Evolutionary conservation across 2,329 filamentous ascomycete species (phyloP), one percentile per base, ranked within the genome.

Genomic region (Falciphora oryzae): DNA sequence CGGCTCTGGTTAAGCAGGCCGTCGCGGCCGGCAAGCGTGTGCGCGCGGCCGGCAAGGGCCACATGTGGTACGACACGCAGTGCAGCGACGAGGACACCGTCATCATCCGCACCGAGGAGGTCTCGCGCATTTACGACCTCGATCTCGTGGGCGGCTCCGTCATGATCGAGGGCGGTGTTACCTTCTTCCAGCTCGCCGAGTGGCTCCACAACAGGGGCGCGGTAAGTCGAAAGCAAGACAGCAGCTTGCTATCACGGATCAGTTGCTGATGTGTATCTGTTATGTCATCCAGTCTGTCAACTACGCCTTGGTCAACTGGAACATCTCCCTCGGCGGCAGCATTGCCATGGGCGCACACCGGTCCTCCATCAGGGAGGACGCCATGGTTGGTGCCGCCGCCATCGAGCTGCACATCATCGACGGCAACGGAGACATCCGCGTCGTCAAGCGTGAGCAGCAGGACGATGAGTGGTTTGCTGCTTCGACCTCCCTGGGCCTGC

Each of bases 71-170:
- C 69, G 80, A 83, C 68, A 83, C 81, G 38, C 81, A 82, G 76
- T 83, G 81, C 72, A 78, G 78, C 58, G 80, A 83, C 70, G 74
- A 80, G 65, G 71, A 75, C 31, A 83, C 81, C 2, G 72, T 82
- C 68, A 79, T 83, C 69, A 73, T 83, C 57, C 78, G 83, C 69
- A 81, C 83, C 25, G 66, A 72, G 64, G 67, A 72, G 73, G 84
- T 93, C 67, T 92, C 92, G 78, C 89, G 91, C 28, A 83, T 83
- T 68, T 77, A 71, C 56, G 77, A 81, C 65, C 75, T 83, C 59
- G 72, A 75, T 22, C 75, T 83, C 13, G 70, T 74, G 8, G 73
- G 73, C 1, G 80, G 81, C 25, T 76, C 77, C 7, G 81, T 83
- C 11, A 75, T 79, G 65, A 77, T 83, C 57, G 80, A 83, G 67